Base-by-base conservation (phyloP, 495 filamentous ascomycete species). In the Glarea lozoyensis region DNA sequence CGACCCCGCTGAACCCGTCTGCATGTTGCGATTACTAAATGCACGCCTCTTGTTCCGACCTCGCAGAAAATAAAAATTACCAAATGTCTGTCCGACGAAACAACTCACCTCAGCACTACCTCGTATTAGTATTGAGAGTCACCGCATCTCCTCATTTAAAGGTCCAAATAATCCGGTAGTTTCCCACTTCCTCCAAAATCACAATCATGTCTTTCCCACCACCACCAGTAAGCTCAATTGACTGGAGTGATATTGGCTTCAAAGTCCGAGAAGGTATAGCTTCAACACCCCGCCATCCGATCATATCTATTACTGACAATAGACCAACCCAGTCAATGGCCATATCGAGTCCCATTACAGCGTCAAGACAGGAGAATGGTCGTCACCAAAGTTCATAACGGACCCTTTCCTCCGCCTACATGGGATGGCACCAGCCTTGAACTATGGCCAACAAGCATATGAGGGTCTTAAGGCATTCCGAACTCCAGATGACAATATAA, bases 381-480 rank as follows among this genome's bases (percentile, higher is more conserved):
- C 79, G 0, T 39, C 76, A 15, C 87, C 82, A 9, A 50, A 66
- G 44, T 89, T 93, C 67, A 68, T 94, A 43, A 58, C 68, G 13
- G 81, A 86, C 52, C 88, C 88, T 3, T 86, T 70, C 66, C 74
- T 95, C 44, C 72, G 73, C 40, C 75, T 95, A 53, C 89, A 94
- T 63, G 88, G 88, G 46, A 86, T 95, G 81, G 78, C 86, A 0
- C 89, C 88, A 0, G 89, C 72, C 24, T 74, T 95, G 32, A 95
- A 95, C 70, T 95, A 95, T 58, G 88, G 83, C 31, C 84, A 92
- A 52, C 88, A 95, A 67, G 88, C 86, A 36, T 95, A 89, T 71
- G 88, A 95, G 54, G 88, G 88, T 9, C 72, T 94, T 43, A 96
- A 94, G 61, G 86, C 88, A 39, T 93, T 94, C 72, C 86, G 89